phyloP scores from a whole-genome alignment of 2,329 filamentous ascomycete genomes.

The Aspergillus clavatus region DNA sequence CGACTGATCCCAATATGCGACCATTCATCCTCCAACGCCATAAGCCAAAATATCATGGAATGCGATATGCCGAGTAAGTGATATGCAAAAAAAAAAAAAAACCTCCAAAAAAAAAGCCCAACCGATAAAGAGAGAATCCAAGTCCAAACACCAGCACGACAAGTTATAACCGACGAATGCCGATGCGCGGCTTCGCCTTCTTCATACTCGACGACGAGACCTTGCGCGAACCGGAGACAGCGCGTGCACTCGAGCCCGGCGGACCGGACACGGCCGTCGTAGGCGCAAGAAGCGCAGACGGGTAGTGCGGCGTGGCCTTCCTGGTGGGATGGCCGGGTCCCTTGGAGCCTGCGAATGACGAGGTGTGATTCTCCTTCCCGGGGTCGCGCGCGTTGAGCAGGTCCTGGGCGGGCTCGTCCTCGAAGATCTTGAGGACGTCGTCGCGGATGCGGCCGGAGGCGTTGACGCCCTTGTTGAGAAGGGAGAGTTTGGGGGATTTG shows the following conservation, averaged over 20 bases:
- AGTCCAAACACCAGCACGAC: too few relatives aligned
- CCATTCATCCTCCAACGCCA: too few relatives aligned
- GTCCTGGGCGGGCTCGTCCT: constrained; percentile 27
- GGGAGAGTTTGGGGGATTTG: constrained; percentile 35
- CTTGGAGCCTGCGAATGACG: constrained; percentile 11
- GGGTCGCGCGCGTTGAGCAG: constrained; percentile 12
- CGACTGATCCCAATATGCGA: too few relatives aligned
- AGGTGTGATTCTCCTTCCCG: constrained; percentile 23
- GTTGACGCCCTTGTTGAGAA: constrained; percentile 22
- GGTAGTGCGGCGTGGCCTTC: constrained; percentile 2
- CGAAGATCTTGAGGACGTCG: constrained; percentile 28
- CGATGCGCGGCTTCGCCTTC: constrained; percentile 33
- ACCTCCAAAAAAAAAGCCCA: constrained; percentile 1
- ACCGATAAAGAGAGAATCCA: constrained; percentile 1
- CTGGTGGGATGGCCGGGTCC: constrained; percentile 7
- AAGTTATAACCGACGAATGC: constrained; percentile 34
- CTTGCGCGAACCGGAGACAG: constrained; percentile 18
- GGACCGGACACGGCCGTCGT: constrained; percentile 5
- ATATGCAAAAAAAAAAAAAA: too few relatives aligned
- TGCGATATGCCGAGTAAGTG: not conserved
- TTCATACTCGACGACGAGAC: constrained; percentile 15
- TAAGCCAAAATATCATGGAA: too few relatives aligned
- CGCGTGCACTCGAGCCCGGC: constrained; percentile 18
- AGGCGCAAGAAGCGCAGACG: constrained; percentile 1
- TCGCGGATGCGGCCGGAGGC: constrained; percentile 21